Evolutionary conservation across 2,329 filamentous ascomycete genomes (phyloP).

Genomic region (Fusarium sarcochroum): DNA sequence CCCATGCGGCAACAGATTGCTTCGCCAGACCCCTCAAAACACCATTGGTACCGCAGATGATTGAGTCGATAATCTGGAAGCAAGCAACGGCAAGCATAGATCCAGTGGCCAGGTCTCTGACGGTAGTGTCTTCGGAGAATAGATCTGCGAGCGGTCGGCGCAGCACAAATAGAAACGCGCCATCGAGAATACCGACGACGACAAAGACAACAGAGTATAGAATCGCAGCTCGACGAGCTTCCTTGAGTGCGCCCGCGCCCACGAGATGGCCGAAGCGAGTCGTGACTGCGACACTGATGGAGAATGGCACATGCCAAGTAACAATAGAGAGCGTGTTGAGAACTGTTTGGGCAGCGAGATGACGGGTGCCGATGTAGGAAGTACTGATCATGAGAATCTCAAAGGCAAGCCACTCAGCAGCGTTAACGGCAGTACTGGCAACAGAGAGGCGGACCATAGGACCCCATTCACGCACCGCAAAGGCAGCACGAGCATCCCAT

Average conservation of each 20-base stretch:
- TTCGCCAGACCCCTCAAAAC: conserved; percentile 39
- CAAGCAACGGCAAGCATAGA: conserved; percentile 37
- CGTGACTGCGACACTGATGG: conserved; percentile 58
- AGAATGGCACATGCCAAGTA: conserved; percentile 61
- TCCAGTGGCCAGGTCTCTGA: conserved; percentile 25
- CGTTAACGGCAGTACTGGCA: conserved; percentile 58
- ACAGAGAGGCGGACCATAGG: conserved; percentile 56
- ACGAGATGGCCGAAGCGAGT: conserved; percentile 60
- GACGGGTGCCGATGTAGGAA: conserved; percentile 59
- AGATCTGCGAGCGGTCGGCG: conserved; percentile 30
- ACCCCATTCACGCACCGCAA: conserved; percentile 58
- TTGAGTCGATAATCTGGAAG: conserved; percentile 39
- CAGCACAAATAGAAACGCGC: conserved; percentile 30
- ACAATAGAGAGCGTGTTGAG: conserved; percentile 58
- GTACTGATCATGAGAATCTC: conserved; percentile 63
- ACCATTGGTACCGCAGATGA: conserved; percentile 42
- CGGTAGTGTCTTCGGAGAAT: conserved; percentile 37
- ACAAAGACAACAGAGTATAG: conserved; percentile 36
- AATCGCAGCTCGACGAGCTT: conserved; percentile 31
- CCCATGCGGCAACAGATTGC: conserved; percentile 41
- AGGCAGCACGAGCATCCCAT: conserved; percentile 54
- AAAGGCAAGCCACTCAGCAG: conserved; percentile 61
- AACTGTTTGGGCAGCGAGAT: conserved; percentile 59
- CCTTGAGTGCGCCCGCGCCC: conserved; percentile 50
- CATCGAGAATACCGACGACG: conserved; percentile 33